Base-by-base conservation (phyloP, 257 asterid species). In the Gynochthodes officinalis region DNA sequence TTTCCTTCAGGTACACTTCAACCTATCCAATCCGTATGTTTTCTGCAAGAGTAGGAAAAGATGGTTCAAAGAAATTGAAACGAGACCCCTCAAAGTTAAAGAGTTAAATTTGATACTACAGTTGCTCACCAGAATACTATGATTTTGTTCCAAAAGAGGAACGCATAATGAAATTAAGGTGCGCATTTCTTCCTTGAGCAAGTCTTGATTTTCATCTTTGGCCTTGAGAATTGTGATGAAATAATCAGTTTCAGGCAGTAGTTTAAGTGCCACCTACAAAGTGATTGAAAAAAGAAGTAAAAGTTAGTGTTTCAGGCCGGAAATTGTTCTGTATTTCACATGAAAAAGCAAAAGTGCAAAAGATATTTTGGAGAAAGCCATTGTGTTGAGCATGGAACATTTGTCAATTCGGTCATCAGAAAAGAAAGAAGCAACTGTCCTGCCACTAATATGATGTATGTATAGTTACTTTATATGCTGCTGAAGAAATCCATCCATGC, bases 401-500 rank as follows among this genome's bases (percentile, higher is more conserved):
- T 48, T 68, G 12, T 32, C 21, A 15, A 16, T 35, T 63, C 21
- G 27, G 52, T 25, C 39, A 6, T 27, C 42, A 37, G 40, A 13
- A 25, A 30, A 21, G 43, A 64, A 67, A 23, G 37, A 19, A 65
- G 19, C 2, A 46, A 46, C 18, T 12, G 19, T n/a, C n/a, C n/a
- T n/a, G n/a, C n/a, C n/a, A n/a, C n/a, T n/a, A n/a, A n/a, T n/a
- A n/a, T n/a, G n/a, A n/a, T n/a, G n/a, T n/a, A n/a, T n/a, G n/a
- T 54, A 5, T 3, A 25, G 23, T 73, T 80, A 92, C 98, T 83
- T 54, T 84, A 70, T 81, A 89, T 54, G 98, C 98, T 1, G 98
- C 87, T 0, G 96, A 85, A 75, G 97, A 87, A 75, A 92, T 90
- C 98, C 98, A 92, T 65, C 98, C 97, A 82, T 92, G 98, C 97